Conservation (phyloP, 2,329 filamentous ascomycete genomes). For the Colletotrichum paranaense region DNA sequence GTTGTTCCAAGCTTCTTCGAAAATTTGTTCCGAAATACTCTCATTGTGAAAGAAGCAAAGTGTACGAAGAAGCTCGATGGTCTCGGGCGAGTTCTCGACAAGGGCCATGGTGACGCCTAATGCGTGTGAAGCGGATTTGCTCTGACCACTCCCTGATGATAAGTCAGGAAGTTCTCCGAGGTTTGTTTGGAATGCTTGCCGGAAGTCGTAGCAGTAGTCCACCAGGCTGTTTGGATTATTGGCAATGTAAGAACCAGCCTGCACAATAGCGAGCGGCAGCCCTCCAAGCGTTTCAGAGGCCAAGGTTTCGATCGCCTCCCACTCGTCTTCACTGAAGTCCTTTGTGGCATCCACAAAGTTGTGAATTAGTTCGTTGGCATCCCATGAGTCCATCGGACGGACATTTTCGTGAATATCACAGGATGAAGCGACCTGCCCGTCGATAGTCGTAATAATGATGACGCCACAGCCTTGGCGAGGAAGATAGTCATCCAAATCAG, state of each 20-base stretch:
- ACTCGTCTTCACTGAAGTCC: background rate
- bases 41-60: conserved; percentile 3
- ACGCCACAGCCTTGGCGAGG: background rate
- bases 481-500: background rate
- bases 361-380: background rate
- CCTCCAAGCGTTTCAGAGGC: background rate
- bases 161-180: background rate
- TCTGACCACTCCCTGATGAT: no score
- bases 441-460: background rate
- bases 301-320: background rate
- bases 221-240: background rate
- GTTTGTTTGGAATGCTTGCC: background rate
- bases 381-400: background rate
- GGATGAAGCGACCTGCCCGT: background rate
- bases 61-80: background rate
- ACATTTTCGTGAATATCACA: background rate
- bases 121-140: no score
- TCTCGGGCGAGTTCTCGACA: background rate
- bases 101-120: no score
- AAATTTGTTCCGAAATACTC: background rate
- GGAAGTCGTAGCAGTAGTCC: background rate
- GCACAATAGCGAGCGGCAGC: background rate
- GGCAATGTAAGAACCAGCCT: background rate
- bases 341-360: background rate
- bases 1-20: background rate